Evolutionary conservation across 768 basidiomycete species (phyloP), one percentile per base, ranked within the genome.

Genomic region (Xanthoconium purpureum): DNA sequence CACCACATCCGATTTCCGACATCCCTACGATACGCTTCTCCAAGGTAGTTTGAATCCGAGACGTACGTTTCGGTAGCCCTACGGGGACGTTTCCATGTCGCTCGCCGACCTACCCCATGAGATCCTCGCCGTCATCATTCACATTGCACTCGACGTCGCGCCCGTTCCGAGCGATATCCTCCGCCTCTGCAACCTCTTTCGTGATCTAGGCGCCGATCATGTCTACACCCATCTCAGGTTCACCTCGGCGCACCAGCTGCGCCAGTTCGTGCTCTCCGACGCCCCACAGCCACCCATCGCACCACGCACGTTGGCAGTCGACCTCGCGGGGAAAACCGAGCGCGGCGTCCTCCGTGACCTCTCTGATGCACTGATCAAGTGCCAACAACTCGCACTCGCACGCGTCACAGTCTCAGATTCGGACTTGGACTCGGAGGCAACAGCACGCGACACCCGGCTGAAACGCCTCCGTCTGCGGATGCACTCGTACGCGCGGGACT

Each of bases 401-500:
- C 24, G 24, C 24, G 24, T 24, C 24, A 24, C 24, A 24, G 24
- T 24, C 24, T 24, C 24, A 4, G 24, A 24, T 4, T 24, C 24
- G 24, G 4, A 24, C 24, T 24, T 4, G 24, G 24, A 24, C 40
- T 44, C 55, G 33, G 44, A 29, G 24, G 3, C 20, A 12, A 42
- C 24, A n/a, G 35, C 18, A 38, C 50, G 20, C 40, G 58, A 61
- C 47, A 28, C 39, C 38, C 38, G 49, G 20, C 60, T 80, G 35
- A 68, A 74, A 24, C 50, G 35, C 39, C 56, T 80, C 17, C 63
- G 61, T 18, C 66, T 81, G 5, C 67, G 70, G 46, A 67, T 80
- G 61, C 72, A 79, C 59, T 75, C 79, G 12, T 77, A 75, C 52
- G 54, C 68, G 4, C 60, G 53, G 33, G 73, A 76, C 50, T 58